Base-by-base conservation (phyloP, 2,329 filamentous ascomycete genomes). In the Tolypocladium cylindrosporum region DNA sequence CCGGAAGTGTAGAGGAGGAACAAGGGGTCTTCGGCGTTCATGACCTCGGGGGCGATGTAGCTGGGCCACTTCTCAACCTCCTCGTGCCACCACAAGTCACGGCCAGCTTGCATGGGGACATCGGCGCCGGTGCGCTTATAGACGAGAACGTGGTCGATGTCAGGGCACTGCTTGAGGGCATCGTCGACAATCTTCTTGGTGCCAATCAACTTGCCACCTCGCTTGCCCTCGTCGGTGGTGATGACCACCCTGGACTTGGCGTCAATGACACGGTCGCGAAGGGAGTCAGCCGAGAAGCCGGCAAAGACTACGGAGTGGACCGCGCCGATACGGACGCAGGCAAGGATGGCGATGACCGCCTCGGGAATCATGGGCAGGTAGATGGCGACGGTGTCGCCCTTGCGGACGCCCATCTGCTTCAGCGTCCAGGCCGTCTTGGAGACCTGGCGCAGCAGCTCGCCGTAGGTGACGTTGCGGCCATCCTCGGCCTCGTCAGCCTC, bases 131-230 rank as follows among this genome's bases (percentile, higher is more conserved):
- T 99, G 67, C 94, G 89, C 83, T 96, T 93, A 82, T 87, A 97
- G 58, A 99, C 94, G 43, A 99, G 81, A 66, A 90, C 90, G 74
- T 89, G 85, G 48, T 80, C 84, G 63, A 99, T 89, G 66, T 90
- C 87, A 21, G 93, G 93, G 76, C 93, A 97, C 76, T 96, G 91
- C 81, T 94, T 96, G 61, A 99, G 83, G 42, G 93, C 93, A 71
- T 97, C 94, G 69, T 99, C 94, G 65, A 97, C 94, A 71, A 99
- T 97, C 81, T 96, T 96, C 86, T 99, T 97, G 68, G 93, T 97
- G 68, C 90, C 90, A 71, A 99, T 97, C 68, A 95, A 76, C 81
- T 97, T 99, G 72, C 94, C 94, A 67, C 94, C 94, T 68, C 94
- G 91, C 83, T 95, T 96, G 70, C 94, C 94, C 81, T 99, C 94